Conservation (phyloP, 345 rosid species). For the Cardamine resedifolia region DNA sequence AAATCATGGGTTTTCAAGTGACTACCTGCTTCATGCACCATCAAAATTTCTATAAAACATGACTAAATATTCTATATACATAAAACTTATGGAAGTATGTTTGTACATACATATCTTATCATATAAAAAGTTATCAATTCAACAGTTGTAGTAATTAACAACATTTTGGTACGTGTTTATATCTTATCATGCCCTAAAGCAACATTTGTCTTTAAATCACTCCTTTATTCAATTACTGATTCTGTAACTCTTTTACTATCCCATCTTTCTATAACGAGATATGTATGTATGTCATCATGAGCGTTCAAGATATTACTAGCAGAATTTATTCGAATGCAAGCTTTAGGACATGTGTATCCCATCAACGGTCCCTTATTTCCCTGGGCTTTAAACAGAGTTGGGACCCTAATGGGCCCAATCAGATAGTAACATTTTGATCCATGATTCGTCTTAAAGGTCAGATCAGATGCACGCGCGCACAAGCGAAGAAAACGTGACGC, state of each 20-base stretch:
- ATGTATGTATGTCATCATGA: background rate
- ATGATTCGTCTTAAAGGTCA: constrained; percentile 33
- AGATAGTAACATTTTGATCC: constrained; percentile 30
- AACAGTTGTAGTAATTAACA: background rate
- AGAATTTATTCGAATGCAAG: background rate
- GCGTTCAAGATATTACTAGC: background rate
- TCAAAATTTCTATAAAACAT: constrained; percentile 1
- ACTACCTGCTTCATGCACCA: constrained; percentile 43
- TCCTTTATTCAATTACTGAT: no score
- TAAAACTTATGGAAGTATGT: background rate
- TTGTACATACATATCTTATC: background rate
- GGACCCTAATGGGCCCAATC: constrained; percentile 28
- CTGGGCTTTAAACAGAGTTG: constrained; percentile 23
- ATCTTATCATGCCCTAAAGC: background rate
- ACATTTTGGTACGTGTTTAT: background rate
- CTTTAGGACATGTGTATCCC: constrained; percentile 10
- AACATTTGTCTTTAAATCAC: no score
- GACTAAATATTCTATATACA: background rate
- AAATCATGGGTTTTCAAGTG: constrained; percentile 81
- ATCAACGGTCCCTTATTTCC: constrained; percentile 21
- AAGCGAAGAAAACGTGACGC: constrained; percentile 43
- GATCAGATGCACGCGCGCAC: constrained; percentile 56
- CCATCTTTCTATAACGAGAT: background rate
- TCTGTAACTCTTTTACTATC: no score
- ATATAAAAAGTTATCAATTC: background rate